Conservation (phyloP, 2,329 filamentous ascomycete species). For the Aspergillus novofumigatus region DNA sequence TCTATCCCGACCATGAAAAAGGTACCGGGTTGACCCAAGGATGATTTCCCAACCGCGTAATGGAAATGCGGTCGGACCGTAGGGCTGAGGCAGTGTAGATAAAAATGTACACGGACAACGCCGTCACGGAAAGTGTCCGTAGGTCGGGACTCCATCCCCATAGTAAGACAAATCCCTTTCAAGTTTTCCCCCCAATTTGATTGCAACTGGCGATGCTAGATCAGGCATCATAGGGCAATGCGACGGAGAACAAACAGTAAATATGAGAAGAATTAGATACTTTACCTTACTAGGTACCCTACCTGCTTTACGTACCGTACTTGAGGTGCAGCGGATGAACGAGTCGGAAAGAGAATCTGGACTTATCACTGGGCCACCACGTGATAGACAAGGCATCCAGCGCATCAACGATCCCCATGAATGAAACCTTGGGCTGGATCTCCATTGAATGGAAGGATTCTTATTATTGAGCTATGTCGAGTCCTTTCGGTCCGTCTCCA, state of each 20-base stretch:
- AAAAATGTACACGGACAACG: not conserved
- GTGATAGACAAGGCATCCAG: conserved; percentile 16
- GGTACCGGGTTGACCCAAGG: not conserved
- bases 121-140: not conserved
- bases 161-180: not conserved
- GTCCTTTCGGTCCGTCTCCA: not conserved
- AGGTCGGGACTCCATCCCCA: not conserved
- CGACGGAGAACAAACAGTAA: not conserved
- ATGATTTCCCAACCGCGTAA: not conserved
- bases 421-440: conserved; percentile 13
- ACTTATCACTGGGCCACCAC: conserved; percentile 15
- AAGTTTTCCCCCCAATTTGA: not conserved
- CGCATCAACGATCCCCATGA: conserved; percentile 14
- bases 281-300: not conserved
- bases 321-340: not conserved
- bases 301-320: not conserved
- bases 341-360: conserved; percentile 31
- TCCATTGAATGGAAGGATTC: conserved; percentile 5
- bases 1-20: not conserved
- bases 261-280: not conserved
- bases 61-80: not conserved
- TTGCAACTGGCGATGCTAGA: not conserved
- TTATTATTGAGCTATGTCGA: not conserved
- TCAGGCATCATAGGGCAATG: too few species aligned
- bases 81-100: not conserved